Evolutionary conservation across 345 rosid genomes (phyloP).

Genomic region (Eucalyptus melliodora): DNA sequence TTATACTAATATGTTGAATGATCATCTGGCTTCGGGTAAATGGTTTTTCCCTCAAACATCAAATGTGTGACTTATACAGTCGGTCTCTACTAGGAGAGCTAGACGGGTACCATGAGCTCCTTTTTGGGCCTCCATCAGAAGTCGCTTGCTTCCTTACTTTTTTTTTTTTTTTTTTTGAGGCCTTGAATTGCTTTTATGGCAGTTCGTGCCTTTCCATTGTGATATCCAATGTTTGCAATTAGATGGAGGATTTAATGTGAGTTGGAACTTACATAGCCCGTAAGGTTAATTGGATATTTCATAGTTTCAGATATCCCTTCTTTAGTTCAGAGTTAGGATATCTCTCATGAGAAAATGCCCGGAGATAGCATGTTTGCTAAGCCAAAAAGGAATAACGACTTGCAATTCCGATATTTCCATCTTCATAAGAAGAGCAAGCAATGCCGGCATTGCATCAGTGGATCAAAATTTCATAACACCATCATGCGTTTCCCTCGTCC

Average conservation of each 20-base stretch:
- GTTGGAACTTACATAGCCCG: not conserved
- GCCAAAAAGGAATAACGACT: not conserved
- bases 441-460: not conserved
- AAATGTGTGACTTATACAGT: not conserved
- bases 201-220: not conserved
- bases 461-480: not conserved
- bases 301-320: not conserved
- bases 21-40: conserved; percentile 21
- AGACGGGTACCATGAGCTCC: not conserved
- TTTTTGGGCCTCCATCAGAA: not conserved
- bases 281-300: not conserved
- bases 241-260: not conserved
- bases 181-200: not conserved
- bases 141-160: not conserved
- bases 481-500: not conserved
- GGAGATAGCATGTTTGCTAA: not conserved
- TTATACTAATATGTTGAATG: not conserved
- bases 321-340: not conserved
- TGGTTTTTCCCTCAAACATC: not conserved
- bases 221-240: not conserved
- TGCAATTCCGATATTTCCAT: not conserved
- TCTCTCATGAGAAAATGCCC: not conserved
- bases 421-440: not conserved
- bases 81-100: not conserved
- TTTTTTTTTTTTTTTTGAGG: too few relatives aligned